Evolutionary conservation across 2,329 filamentous ascomycete genomes (phyloP).

Genomic region (Piedraia hortae): DNA sequence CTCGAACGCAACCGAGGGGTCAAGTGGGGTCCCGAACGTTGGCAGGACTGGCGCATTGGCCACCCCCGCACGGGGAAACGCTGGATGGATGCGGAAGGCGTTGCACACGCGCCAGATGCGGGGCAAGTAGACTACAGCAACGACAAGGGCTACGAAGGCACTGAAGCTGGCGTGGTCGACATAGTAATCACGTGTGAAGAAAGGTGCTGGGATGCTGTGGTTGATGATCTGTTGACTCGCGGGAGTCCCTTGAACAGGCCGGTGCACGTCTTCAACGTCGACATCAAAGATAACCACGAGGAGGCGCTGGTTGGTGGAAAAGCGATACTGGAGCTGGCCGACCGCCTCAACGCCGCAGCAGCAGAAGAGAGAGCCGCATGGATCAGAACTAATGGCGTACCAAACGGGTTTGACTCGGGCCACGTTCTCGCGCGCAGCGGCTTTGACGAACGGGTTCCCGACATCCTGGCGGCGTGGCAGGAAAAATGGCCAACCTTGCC

Average conservation of each 20-base stretch:
- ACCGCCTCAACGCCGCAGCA: slow-evolving; percentile 57
- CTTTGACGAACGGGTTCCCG: slow-evolving; percentile 82
- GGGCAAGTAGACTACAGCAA: slow-evolving; percentile 18
- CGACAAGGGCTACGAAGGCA: slow-evolving; percentile 51
- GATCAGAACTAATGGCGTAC: slow-evolving; percentile 26
- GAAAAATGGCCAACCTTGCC: slow-evolving; percentile 80
- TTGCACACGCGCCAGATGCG: background rate
- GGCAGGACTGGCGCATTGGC: slow-evolving; percentile 90
- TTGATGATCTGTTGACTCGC: slow-evolving; percentile 72
- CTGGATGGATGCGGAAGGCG: slow-evolving; percentile 1
- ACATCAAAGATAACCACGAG: slow-evolving; percentile 96
- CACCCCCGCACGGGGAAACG: slow-evolving; percentile 48
- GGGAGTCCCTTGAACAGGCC: slow-evolving; percentile 70
- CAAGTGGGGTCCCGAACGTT: slow-evolving; percentile 87
- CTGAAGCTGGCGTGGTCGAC: slow-evolving; percentile 74
- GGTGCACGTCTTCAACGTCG: slow-evolving; percentile 93
- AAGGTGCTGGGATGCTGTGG: slow-evolving; percentile 88
- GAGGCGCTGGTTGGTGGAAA: slow-evolving; percentile 75
- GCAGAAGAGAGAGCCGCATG: slow-evolving; percentile 50
- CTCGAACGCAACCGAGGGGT: slow-evolving; percentile 70
- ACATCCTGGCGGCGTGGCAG: slow-evolving; percentile 80
- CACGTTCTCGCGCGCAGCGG: slow-evolving; percentile 37
- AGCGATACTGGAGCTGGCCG: slow-evolving; percentile 75
- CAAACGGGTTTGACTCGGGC: slow-evolving; percentile 43
- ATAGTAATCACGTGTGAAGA: slow-evolving; percentile 95